Evolutionary conservation across 495 filamentous ascomycete genomes (phyloP), one percentile per base, ranked within the genome.

Genomic region (Aspergillus sclerotioniger): DNA sequence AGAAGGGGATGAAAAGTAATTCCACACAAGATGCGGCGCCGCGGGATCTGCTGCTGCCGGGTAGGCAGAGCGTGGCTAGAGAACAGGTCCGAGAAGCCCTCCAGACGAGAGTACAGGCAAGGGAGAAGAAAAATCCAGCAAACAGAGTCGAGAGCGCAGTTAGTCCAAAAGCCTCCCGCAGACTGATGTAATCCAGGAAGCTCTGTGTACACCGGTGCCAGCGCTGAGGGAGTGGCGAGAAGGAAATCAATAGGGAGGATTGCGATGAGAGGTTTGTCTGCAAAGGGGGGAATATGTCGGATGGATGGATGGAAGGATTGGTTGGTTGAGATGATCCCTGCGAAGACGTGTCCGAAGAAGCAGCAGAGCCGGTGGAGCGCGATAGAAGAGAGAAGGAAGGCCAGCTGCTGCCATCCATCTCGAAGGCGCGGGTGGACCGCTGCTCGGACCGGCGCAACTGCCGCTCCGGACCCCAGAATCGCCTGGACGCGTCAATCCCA

Each of bases 21-120:
- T 62, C 62, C 64, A 69, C 63, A 60, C 39, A 49, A 57, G 52
- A 51, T 35, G 59, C 61, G 57, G 53, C 53, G 56, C 53, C 53
- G 25, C 54, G 49, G 46, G 44, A 53, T 60, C 52, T 51, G 54
- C 52, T 54, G 53, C 45, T 54, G 57, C 59, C 45, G 53, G 54
- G 29, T 41, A 55, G 54, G 62, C 62, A 59, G 63, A 37, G 33
- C 57, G 45, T 33, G 55, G 57, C 53, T 51, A 65, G 60, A 58
- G 54, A 61, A 61, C 56, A 62, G 53, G 57, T 56, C 56, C 47
- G 61, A 56, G 39, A 48, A 43, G 59, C 37, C 61, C 51, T 57
- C 59, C 51, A 60, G 51, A 53, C 32, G 44, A 56, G 60, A 66
- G 51, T 12, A 64, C 58, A 59, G 49, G 54, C 43, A 49, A 62